These are phyloP conservation scores for Aureobasidium leucospermi DNA, from an alignment of 2,329 filamentous ascomycete genomes.

Conservation along the genomic window DNA sequence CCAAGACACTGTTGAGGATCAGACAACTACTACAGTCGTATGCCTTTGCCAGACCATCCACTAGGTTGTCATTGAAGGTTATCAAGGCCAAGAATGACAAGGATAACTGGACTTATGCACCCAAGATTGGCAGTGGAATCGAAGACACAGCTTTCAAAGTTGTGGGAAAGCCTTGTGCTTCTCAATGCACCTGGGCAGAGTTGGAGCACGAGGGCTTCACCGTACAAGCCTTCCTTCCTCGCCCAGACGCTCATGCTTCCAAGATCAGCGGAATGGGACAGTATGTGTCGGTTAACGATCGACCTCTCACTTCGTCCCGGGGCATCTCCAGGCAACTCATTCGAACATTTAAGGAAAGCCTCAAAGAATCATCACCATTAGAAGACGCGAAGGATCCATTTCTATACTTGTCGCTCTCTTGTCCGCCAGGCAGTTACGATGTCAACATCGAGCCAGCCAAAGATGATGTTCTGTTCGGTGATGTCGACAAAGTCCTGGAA, in stretches of 20 bases:
- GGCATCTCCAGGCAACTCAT: conserved; percentile 56
- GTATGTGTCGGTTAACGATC: conserved; percentile 62
- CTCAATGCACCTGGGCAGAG: conserved; percentile 44
- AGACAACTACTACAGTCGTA: conserved; percentile 57
- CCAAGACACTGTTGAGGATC: conserved; percentile 51
- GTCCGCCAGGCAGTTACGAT: conserved; percentile 59
- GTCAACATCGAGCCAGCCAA: conserved; percentile 65
- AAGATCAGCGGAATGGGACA: conserved; percentile 37
- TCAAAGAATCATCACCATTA: conserved; percentile 30
- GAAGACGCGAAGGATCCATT: conserved; percentile 48
- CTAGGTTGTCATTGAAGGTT: conserved; percentile 56
- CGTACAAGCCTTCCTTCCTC: conserved; percentile 54
- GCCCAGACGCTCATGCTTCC: conserved; percentile 34
- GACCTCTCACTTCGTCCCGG: conserved; percentile 51
- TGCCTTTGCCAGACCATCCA: conserved; percentile 56
- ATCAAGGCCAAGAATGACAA: conserved; percentile 45
- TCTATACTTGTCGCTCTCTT: conserved; percentile 56
- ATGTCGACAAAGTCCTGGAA: conserved; percentile 43
- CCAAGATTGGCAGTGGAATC: conserved; percentile 41
- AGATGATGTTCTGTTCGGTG: conserved; percentile 61
- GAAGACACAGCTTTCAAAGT: conserved; percentile 56
- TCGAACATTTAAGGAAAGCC: conserved; percentile 42
- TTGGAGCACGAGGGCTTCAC: conserved; percentile 34
- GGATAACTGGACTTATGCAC: conserved; percentile 56
- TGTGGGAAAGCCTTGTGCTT: conserved; percentile 50